A percentile compares a stretch with the other conserved stretches of the same genome.
phyloP scores from a whole-genome alignment of 2,329 filamentous ascomycete genomes.

The Colletotrichum sp. region DNA sequence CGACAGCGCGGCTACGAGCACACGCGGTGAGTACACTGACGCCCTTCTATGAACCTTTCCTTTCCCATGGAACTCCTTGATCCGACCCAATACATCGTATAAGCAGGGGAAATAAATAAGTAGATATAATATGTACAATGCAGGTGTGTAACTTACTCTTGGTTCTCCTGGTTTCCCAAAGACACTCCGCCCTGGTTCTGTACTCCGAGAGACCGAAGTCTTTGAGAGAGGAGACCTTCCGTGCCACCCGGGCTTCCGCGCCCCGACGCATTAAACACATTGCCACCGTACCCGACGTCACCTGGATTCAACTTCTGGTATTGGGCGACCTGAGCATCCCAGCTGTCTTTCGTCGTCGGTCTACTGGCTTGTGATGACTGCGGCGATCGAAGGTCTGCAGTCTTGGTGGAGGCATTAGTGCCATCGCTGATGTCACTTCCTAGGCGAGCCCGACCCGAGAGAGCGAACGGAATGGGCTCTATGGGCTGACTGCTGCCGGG shows the following conservation, averaged over 20 bases:
- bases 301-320: constrained; percentile 75
- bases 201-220: constrained; percentile 67
- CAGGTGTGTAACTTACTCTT: neutral
- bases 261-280: constrained; percentile 46
- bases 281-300: constrained; percentile 67
- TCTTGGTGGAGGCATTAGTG: constrained; percentile 22
- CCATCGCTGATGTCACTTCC: constrained; percentile 36
- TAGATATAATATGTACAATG: neutral
- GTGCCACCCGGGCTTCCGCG: constrained; percentile 47
- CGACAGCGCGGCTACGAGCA: neutral
- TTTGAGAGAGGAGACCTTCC: constrained; percentile 73
- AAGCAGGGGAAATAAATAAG: neutral
- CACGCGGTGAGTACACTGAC: neutral
- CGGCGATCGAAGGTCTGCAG: constrained; percentile 26
- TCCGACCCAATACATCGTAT: neutral
- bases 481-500: constrained; percentile 41
- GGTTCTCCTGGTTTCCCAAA: neutral
- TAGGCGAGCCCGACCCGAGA: constrained; percentile 34
- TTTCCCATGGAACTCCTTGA: neutral
- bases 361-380: constrained; percentile 32
- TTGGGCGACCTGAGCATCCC: constrained; percentile 31
- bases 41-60: neutral
- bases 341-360: constrained; percentile 39
- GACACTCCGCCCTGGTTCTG: constrained; percentile 26
- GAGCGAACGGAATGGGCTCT: constrained; percentile 56